phyloP scores from a whole-genome alignment of 805 yeast genomes.

The Cyberlindnera xishuangbannaensis region DNA sequence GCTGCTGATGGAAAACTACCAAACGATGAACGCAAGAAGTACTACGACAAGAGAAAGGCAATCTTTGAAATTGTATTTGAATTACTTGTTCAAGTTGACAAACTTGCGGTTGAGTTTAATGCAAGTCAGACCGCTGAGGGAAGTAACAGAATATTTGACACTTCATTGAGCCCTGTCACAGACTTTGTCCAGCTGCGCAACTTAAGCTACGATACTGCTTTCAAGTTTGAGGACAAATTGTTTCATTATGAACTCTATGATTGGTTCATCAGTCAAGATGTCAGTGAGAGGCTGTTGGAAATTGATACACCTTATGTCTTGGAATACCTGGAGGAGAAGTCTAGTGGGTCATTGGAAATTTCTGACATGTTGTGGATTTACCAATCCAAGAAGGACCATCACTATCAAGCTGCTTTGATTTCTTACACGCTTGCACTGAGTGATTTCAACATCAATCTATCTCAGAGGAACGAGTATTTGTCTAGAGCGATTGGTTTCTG shows the following conservation, averaged over 20 bases:
- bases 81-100: conserved; percentile 67
- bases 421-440: conserved; percentile 69
- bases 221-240: conserved; percentile 68
- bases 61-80: conserved; percentile 73
- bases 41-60: conserved; percentile 47
- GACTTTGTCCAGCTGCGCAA: conserved; percentile 54
- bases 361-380: conserved; percentile 86
- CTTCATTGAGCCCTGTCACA: conserved; percentile 9
- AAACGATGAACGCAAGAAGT: conserved; percentile 45
- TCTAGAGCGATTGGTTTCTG: conserved; percentile 93
- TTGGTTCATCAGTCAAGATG: conserved; percentile 80
- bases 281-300: conserved; percentile 69
- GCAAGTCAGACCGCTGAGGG: conserved; percentile 14
- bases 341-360: conserved; percentile 58
- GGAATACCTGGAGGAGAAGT: conserved; percentile 66
- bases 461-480: conserved; percentile 77
- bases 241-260: conserved; percentile 91
- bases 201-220: conserved; percentile 66
- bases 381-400: conserved; percentile 75
- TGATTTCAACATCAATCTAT: conserved; percentile 59
- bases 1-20: conserved; percentile 44
- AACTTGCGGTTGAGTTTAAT: conserved; percentile 42
- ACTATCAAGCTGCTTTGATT: conserved; percentile 79
- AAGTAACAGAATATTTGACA: conserved; percentile 8
- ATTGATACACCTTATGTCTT: conserved; percentile 78